Percentiles rank a stretch among this genome's conserved stretches.
phyloP scores from a whole-genome alignment of 2,329 filamentous ascomycete genomes.

The Pyrenochaeta sp. region DNA sequence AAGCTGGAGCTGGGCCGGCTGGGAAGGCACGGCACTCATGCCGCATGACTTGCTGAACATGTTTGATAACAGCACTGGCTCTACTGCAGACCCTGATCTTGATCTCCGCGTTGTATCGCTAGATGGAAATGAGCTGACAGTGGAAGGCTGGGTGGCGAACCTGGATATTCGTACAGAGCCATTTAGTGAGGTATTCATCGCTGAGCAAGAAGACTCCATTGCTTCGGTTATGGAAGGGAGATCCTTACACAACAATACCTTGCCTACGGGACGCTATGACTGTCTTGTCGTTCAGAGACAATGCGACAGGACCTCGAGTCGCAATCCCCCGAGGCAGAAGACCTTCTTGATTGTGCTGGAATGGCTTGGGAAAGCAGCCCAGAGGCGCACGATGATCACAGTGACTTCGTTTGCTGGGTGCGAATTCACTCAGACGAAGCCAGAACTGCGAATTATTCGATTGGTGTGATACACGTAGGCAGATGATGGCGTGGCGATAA shows the following conservation, averaged over 20 bases:
- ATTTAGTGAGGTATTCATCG: background rate
- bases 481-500: no score
- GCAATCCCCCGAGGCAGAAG: background rate
- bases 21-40: constrained; percentile 1
- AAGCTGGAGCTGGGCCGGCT: constrained; percentile 3
- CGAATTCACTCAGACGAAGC: background rate
- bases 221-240: constrained; percentile 4
- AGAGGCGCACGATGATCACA: constrained; percentile 1
- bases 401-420: constrained; percentile 1
- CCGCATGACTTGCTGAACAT: constrained; percentile 1
- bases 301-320: background rate
- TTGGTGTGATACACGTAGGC: no score
- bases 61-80: background rate
- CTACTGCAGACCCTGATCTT: background rate
- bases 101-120: background rate
- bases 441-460: no score
- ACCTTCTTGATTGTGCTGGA: constrained; percentile 1
- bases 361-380: background rate
- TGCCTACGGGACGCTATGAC: background rate
- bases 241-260: constrained; percentile 2
- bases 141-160: no score
- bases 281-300: background rate
- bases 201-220: constrained; percentile 1
- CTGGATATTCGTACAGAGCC: no score
- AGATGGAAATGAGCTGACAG: no score